A percentile compares a stretch with the other conserved stretches of the same genome.
Conservation (phyloP, 495 filamentous ascomycete species). For the Talaromyces ruber region DNA sequence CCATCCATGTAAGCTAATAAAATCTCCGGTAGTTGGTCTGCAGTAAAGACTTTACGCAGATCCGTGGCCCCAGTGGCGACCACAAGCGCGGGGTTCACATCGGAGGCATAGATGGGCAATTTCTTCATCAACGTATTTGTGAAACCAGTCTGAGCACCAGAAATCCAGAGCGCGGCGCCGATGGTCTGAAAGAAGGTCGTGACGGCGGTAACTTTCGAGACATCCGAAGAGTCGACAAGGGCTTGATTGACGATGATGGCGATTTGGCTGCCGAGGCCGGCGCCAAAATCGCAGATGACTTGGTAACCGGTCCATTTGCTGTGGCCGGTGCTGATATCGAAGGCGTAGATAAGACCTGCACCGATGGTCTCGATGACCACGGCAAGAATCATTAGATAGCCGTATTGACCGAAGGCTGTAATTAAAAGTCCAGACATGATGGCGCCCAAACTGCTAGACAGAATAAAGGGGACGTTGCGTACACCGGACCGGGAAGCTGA, state of each 20-base stretch:
- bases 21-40: slow-evolving; percentile 36
- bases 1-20: slow-evolving; percentile 51
- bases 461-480: slow-evolving; percentile 55
- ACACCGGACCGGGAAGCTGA: slow-evolving; percentile 56
- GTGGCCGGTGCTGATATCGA: slow-evolving; percentile 13
- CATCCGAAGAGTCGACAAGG: slow-evolving; percentile 11
- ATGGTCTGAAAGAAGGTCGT: slow-evolving; percentile 23
- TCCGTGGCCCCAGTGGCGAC: slow-evolving; percentile 43
- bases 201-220: slow-evolving; percentile 14
- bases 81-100: slow-evolving; percentile 29
- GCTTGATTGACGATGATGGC: slow-evolving; percentile 26
- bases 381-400: slow-evolving; percentile 44
- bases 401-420: slow-evolving; percentile 51
- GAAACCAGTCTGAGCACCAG: slow-evolving; percentile 39
- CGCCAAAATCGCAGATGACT: slow-evolving; percentile 22
- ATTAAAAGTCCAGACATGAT: slow-evolving; percentile 47
- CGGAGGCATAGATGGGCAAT: slow-evolving; percentile 26
- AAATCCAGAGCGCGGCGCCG: slow-evolving; percentile 39
- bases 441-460: slow-evolving; percentile 42
- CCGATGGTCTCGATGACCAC: slow-evolving; percentile 48
- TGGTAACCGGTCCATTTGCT: slow-evolving; percentile 34
- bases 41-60: slow-evolving; percentile 34
- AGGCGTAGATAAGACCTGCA: slow-evolving; percentile 37
- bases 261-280: slow-evolving; percentile 22
- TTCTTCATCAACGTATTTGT: slow-evolving; percentile 27